Percentiles rank a stretch among this genome's conserved stretches.
phyloP scores from a whole-genome alignment of 352 stramenopile species.

The Pythium grandisporangium region DNA sequence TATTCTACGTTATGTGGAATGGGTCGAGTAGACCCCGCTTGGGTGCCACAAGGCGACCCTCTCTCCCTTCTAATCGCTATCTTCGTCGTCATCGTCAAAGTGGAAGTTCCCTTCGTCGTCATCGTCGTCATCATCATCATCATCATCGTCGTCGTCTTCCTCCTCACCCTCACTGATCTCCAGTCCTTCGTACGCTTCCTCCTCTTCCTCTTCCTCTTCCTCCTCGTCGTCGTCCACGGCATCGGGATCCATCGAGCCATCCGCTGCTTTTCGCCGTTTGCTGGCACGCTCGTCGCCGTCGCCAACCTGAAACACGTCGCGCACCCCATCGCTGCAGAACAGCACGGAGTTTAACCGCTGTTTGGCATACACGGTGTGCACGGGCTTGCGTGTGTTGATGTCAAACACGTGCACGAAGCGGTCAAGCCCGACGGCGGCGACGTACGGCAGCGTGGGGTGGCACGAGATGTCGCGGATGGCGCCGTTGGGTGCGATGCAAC shows the following conservation, averaged over 20 bases:
- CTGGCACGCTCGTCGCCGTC: conserved; percentile 13
- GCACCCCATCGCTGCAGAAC: conserved; percentile 79
- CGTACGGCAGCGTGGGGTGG: conserved; percentile 85
- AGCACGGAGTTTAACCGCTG: conserved; percentile 89
- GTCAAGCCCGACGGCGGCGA: conserved; percentile 90
- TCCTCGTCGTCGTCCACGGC: conserved; percentile 34
- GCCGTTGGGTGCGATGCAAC: conserved; percentile 84
- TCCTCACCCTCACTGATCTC: conserved; percentile 61
- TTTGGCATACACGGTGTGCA: conserved; percentile 71
- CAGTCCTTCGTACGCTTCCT: conserved; percentile 79
- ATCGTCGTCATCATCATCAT: conserved; percentile 31
- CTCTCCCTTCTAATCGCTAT: conserved; percentile 17
- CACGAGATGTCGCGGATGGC: conserved; percentile 86
- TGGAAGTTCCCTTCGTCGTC: conserved; percentile 1
- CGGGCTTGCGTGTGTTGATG: conserved; percentile 70
- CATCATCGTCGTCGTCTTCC: conserved; percentile 35
- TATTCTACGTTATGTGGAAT: too few species aligned
- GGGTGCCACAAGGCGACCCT: too few species aligned
- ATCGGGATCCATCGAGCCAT: conserved; percentile 24
- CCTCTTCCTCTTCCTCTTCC: conserved; percentile 62
- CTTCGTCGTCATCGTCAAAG: conserved; percentile 21
- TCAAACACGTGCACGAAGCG: conserved; percentile 93
- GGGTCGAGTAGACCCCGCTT: too few species aligned
- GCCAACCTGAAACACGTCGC: conserved; percentile 25
- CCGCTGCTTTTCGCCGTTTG: conserved; percentile 39